Evolutionary conservation across 2,329 filamentous ascomycete species (phyloP).

Genomic region (Colletotrichum sp.): DNA sequence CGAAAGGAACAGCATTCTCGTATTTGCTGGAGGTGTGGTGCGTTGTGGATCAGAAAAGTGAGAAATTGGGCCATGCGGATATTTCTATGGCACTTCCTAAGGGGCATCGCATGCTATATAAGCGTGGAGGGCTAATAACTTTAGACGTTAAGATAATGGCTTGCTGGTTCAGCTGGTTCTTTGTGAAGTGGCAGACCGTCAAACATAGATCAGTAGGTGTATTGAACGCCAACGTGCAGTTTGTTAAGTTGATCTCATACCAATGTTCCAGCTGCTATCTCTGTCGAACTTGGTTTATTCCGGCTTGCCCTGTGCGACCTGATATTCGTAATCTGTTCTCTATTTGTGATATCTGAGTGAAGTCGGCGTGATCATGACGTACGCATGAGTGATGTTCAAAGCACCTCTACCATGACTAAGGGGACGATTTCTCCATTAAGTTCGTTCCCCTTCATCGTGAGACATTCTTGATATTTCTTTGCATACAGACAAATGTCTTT

Average conservation of each 20-base stretch:
- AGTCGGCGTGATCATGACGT: neutral
- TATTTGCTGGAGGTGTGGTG: neutral
- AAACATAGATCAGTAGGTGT: accelerated
- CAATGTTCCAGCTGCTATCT: neutral
- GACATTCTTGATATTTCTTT: too few species aligned
- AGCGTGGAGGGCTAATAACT: accelerated
- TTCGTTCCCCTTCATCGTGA: too few species aligned
- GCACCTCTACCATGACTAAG: too few species aligned
- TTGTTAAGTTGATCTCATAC: too few species aligned
- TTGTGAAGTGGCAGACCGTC: neutral
- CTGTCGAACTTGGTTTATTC: neutral
- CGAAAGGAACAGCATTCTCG: neutral
- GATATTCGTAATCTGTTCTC: neutral
- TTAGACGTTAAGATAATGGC: neutral
- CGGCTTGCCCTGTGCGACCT: too few species aligned
- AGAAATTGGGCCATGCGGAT: neutral
- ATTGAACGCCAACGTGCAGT: neutral
- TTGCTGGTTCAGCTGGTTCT: too few species aligned
- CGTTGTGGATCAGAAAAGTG: neutral
- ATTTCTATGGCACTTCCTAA: accelerated
- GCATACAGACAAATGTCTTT: too few species aligned
- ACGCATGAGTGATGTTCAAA: neutral
- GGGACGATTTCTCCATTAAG: too few species aligned
- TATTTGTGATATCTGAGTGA: neutral
- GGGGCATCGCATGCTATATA: accelerated